Conservation (phyloP, 228 moss, liverwort and hornwort species). For the Sphagnum magellanicum region DNA sequence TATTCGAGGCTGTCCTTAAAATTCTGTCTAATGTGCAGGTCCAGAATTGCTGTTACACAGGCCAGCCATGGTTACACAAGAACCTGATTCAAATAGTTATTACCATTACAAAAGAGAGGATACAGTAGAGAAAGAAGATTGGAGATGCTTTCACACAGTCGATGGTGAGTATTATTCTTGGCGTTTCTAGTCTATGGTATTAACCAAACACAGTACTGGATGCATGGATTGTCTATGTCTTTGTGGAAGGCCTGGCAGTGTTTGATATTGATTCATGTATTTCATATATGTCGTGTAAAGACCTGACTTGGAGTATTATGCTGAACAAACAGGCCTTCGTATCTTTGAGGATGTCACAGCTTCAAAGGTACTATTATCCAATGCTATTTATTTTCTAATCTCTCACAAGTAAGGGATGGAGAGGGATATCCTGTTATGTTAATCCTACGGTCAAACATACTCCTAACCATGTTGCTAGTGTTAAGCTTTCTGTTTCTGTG, state of each 20-base stretch:
- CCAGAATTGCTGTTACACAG: conserved; percentile 35
- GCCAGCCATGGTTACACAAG: conserved; percentile 42
- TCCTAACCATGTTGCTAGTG: background rate
- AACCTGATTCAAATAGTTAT: conserved; percentile 26
- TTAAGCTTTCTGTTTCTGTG: background rate
- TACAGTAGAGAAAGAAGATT: conserved; percentile 63
- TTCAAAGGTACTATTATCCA: conserved; percentile 40
- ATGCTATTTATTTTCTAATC: no score
- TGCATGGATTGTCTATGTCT: no score
- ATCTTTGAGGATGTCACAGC: conserved; percentile 68
- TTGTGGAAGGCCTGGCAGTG: no score
- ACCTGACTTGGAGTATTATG: background rate
- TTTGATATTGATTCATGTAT: no score
- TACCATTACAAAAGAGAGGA: conserved; percentile 54
- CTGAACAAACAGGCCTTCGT: conserved; percentile 47
- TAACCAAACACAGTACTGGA: no score
- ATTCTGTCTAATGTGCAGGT: conserved; percentile 23
- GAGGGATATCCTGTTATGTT: background rate
- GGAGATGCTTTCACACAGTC: conserved; percentile 64
- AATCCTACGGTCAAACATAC: background rate
- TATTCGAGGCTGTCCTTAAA: background rate
- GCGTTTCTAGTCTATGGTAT: no score
- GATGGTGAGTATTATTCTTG: conserved; percentile 29
- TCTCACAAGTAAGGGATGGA: no score
- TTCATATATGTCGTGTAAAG: no score